phyloP scores from a whole-genome alignment of 805 yeast genomes.

The Candida ulmi region DNA sequence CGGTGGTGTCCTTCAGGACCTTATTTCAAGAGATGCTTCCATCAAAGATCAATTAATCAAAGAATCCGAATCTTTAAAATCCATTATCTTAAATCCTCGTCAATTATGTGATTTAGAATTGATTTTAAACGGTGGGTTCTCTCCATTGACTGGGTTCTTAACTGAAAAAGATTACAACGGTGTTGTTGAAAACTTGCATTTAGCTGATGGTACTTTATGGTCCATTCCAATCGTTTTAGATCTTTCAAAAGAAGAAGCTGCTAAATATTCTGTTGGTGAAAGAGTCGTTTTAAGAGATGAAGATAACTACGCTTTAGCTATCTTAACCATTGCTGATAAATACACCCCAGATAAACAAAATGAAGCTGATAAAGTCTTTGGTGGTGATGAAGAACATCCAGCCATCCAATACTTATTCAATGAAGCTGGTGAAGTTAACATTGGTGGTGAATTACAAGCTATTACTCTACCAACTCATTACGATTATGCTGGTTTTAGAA shows the following conservation, averaged over 20 bases:
- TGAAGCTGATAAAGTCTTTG: slow-evolving; percentile 84
- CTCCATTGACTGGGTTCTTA: slow-evolving; percentile 69
- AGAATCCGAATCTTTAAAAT: slow-evolving; percentile 46
- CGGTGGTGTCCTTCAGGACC: slow-evolving; percentile 87
- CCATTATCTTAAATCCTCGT: slow-evolving; percentile 66
- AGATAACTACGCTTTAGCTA: slow-evolving; percentile 74
- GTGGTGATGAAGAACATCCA: slow-evolving; percentile 97
- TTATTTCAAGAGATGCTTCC: slow-evolving; percentile 72
- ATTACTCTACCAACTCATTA: slow-evolving; percentile 80
- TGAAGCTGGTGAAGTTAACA: slow-evolving; percentile 73
- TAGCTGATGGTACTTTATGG: slow-evolving; percentile 76
- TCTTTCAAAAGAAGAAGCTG: slow-evolving; percentile 45
- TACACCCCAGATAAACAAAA: slow-evolving; percentile 73
- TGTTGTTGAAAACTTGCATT: slow-evolving; percentile 64
- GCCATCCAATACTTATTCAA: slow-evolving; percentile 72
- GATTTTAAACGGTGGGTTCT: slow-evolving; percentile 89
- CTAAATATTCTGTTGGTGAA: slow-evolving; percentile 44
- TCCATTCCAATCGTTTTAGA: slow-evolving; percentile 91
- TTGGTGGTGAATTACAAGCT: slow-evolving; percentile 88
- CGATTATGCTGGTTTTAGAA: slow-evolving; percentile 82
- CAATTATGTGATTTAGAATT: slow-evolving; percentile 92
- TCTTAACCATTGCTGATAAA: slow-evolving; percentile 71
- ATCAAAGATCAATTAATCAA: slow-evolving; percentile 48
- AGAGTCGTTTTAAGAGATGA: slow-evolving; percentile 74
- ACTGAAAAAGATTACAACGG: slow-evolving; percentile 57